These are phyloP conservation scores for Harrya chromipes DNA, from an alignment of 768 basidiomycete species.

Conservation along the genomic window DNA sequence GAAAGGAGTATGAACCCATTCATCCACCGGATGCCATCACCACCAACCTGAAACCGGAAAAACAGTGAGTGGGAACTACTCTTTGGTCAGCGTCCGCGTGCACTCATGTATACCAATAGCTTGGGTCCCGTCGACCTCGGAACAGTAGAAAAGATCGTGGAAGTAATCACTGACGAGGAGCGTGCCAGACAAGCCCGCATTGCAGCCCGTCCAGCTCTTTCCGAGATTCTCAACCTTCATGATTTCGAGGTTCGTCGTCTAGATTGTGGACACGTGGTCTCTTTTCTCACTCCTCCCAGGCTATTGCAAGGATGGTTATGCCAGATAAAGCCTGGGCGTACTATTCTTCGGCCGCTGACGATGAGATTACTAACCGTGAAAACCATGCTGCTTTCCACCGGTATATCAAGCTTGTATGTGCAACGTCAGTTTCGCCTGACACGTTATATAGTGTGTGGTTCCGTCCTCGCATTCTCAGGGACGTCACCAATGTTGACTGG, in stretches of 20 bases:
- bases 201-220: constrained; percentile 63
- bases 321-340: constrained; percentile 93
- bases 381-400: constrained; percentile 92
- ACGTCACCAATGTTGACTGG: constrained; percentile 85
- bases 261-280: neutral
- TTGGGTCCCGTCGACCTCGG: constrained; percentile 70
- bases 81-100: neutral
- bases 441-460: constrained; percentile 71
- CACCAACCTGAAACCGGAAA: constrained; percentile 76
- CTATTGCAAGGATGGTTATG: constrained; percentile 80
- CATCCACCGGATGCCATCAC: constrained; percentile 83
- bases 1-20: constrained; percentile 82
- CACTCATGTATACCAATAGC: constrained; percentile 31
- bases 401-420: constrained; percentile 31
- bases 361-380: constrained; percentile 87
- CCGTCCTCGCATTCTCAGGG: constrained; percentile 78
- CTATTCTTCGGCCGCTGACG: constrained; percentile 95
- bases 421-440: neutral
- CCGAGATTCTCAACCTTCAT: constrained; percentile 84
- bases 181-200: constrained; percentile 63
- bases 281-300: constrained; percentile 39
- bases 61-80: constrained; percentile 52
- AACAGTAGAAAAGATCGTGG: constrained; percentile 61
- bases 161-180: constrained; percentile 67
- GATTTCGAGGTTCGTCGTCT: constrained; percentile 76